These are phyloP conservation scores for Orbilia blumenaviensis DNA, from an alignment of 2,329 filamentous ascomycete species.

Conservation along the genomic window DNA sequence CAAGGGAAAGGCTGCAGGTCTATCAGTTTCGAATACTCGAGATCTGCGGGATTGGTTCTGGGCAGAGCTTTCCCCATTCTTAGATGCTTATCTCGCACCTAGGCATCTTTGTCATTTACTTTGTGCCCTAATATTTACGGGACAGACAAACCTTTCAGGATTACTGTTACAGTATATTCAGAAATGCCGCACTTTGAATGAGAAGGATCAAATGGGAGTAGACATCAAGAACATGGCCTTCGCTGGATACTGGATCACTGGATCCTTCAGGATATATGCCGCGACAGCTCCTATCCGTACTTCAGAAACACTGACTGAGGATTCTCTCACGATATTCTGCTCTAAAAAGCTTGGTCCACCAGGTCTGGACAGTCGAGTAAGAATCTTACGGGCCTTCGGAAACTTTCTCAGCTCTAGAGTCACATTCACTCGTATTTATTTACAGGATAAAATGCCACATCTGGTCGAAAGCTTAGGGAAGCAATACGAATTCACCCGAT, in stretches of 20 bases:
- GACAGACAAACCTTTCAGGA: not conserved
- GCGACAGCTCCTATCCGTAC: not conserved
- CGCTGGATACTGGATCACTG: not conserved
- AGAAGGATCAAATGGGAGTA: not conserved
- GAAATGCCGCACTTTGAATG: not conserved
- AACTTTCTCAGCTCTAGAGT: not conserved
- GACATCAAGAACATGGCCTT: not conserved
- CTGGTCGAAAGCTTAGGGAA: not conserved
- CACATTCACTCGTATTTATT: not conserved
- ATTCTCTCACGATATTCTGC: not conserved
- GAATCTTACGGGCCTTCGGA: not conserved
- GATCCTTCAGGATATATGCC: not conserved
- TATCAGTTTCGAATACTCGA: not conserved
- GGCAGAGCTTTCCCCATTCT: not conserved
- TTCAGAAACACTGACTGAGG: not conserved
- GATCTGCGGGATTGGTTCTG: not conserved
- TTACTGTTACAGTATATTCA: not conserved
- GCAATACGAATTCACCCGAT: not conserved
- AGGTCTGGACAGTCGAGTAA: not conserved
- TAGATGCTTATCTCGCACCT: not conserved
- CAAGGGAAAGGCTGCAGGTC: not conserved
- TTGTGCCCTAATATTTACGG: not conserved
- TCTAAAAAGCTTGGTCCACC: too few species aligned
- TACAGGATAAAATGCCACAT: not conserved
- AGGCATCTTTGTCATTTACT: constrained; percentile 1